phyloP scores from a whole-genome alignment of 1,139 yeast genomes.

The Williopsis jadinii region DNA sequence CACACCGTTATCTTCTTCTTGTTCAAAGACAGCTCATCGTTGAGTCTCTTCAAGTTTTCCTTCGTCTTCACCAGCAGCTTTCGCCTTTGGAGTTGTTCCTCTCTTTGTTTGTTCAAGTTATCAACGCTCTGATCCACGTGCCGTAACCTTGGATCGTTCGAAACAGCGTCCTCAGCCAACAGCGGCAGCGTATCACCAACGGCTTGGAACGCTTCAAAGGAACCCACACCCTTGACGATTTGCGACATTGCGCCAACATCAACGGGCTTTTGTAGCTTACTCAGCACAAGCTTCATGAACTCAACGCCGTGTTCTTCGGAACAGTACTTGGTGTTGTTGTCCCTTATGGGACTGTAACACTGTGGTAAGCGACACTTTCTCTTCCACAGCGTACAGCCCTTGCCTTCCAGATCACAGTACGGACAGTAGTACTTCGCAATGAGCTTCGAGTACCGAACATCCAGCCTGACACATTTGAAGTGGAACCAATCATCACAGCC shows the following conservation, averaged over 20 bases:
- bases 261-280: slow-evolving; percentile 10
- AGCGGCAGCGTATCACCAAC: slow-evolving; percentile 30
- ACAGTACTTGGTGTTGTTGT: slow-evolving; percentile 60
- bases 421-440: slow-evolving; percentile 70
- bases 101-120: slow-evolving; percentile 13
- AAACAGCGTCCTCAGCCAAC: slow-evolving; percentile 29
- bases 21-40: slow-evolving; percentile 16
- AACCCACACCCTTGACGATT: slow-evolving; percentile 22
- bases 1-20: slow-evolving; percentile 21
- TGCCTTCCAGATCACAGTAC: slow-evolving; percentile 54
- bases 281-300: slow-evolving; percentile 35
- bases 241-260: slow-evolving; percentile 18
- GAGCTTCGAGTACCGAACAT: slow-evolving; percentile 45
- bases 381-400: slow-evolving; percentile 55
- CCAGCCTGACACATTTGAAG: slow-evolving; percentile 65
- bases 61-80: slow-evolving; percentile 16
- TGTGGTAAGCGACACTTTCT: slow-evolving; percentile 59
- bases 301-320: slow-evolving; percentile 60
- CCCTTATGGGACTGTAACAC: slow-evolving; percentile 48
- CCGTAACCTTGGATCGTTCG: slow-evolving; percentile 20
- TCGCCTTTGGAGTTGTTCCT: slow-evolving; percentile 10
- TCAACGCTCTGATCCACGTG: slow-evolving; percentile 14
- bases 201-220: slow-evolving; percentile 26
- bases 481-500: slow-evolving; percentile 97
- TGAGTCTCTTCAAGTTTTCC: slow-evolving; percentile 25